phyloP scores from a whole-genome alignment of 352 stramenopile genomes.

The Phytopythium helicoides region DNA sequence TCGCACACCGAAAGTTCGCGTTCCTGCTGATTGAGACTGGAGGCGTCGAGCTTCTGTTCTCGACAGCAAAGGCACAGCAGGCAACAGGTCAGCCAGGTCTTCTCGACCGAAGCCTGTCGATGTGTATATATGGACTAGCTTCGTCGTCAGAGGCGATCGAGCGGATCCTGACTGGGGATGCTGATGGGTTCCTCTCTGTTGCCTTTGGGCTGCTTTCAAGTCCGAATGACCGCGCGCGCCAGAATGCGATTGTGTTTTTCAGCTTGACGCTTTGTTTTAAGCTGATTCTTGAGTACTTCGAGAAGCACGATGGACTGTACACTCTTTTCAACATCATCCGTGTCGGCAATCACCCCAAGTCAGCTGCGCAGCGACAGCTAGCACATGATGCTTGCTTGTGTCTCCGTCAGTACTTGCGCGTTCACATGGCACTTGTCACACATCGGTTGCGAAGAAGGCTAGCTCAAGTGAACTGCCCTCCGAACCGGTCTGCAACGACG shows the following conservation, averaged over 20 bases:
- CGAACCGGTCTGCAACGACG: slow-evolving; percentile 35
- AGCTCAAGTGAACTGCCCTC: slow-evolving; percentile 54
- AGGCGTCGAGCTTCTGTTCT: slow-evolving; percentile 71
- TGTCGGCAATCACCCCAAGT: slow-evolving; percentile 74
- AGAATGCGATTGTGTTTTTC: slow-evolving; percentile 86
- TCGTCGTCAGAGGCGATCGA: slow-evolving; percentile 80
- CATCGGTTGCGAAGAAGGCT: slow-evolving; percentile 67
- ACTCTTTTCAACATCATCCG: slow-evolving; percentile 85
- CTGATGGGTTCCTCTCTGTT: slow-evolving; percentile 55
- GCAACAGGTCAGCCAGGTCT: slow-evolving; percentile 50
- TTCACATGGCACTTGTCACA: slow-evolving; percentile 73
- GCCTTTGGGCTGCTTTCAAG: slow-evolving; percentile 69
- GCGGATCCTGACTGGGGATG: slow-evolving; percentile 53
- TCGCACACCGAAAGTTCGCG: slow-evolving; percentile 84
- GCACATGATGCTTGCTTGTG: slow-evolving; percentile 84
- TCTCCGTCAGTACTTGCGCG: slow-evolving; percentile 79
- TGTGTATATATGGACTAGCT: slow-evolving; percentile 83
- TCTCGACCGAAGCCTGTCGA: slow-evolving; percentile 74
- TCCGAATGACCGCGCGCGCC: slow-evolving; percentile 71
- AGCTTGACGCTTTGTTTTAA: slow-evolving; percentile 79
- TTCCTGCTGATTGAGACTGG: slow-evolving; percentile 75
- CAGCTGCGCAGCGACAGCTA: slow-evolving; percentile 69
- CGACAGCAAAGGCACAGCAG: slow-evolving; percentile 55
- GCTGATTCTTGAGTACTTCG: slow-evolving; percentile 79
- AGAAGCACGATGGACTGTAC: slow-evolving; percentile 83